Percentiles rank a stretch among this genome's conserved stretches.
These are phyloP conservation scores for Primulina huaijiensis DNA, from an alignment of 257 asterid species.

Conservation along the genomic window DNA sequence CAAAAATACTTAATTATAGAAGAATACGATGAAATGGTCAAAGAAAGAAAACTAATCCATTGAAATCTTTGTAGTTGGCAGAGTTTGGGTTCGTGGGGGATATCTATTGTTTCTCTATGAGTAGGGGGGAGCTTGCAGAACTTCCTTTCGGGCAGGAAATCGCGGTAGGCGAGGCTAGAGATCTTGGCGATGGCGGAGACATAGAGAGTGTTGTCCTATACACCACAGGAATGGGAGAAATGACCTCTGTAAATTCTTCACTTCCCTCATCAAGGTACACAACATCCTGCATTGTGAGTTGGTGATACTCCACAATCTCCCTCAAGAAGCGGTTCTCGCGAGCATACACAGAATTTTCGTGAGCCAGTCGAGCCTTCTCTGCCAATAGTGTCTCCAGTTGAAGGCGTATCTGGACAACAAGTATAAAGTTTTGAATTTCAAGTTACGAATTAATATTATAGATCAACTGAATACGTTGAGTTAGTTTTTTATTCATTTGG, in stretches of 20 bases:
- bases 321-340: constrained; percentile 90
- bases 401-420: constrained; percentile 52
- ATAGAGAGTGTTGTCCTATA: constrained; percentile 42
- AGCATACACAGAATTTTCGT: constrained; percentile 77
- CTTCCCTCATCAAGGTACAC: constrained; percentile 78
- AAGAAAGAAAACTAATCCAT: too few relatives aligned
- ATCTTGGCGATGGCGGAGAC: constrained; percentile 44
- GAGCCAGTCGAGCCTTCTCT: constrained; percentile 86
- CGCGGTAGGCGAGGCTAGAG: constrained; percentile 32
- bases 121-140: constrained; percentile 1
- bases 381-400: constrained; percentile 93
- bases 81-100: neutral
- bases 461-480: too few relatives aligned
- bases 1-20: neutral
- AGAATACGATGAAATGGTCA: neutral
- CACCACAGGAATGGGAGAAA: constrained; percentile 38
- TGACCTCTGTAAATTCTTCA: constrained; percentile 68
- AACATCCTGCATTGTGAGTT: constrained; percentile 80
- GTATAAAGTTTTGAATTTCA: too few relatives aligned
- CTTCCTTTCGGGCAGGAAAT: constrained; percentile 22
- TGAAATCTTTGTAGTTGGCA: neutral
- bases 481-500: too few relatives aligned
- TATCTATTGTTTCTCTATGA: constrained; percentile 16
- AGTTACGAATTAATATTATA: neutral
- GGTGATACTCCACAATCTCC: constrained; percentile 93